Base-by-base conservation (phyloP, 352 stramenopile genomes). In the Phytophthora kernoviae region DNA sequence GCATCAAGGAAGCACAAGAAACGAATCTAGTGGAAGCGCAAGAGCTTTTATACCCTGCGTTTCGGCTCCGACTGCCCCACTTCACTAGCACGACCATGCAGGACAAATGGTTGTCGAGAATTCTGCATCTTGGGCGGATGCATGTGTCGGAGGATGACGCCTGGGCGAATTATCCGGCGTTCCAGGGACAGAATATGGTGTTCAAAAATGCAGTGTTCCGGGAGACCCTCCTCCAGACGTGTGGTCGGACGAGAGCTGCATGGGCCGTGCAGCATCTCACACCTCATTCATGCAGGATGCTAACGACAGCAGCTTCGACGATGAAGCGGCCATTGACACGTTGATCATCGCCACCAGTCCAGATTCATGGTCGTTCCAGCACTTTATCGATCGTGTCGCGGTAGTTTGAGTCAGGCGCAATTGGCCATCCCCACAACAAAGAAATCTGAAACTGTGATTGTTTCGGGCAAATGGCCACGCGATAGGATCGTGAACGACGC, bases 351-450 rank as follows among this genome's bases (percentile, higher is more conserved):
- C 58, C 1, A 72, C 63, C 0, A 72, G 51, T 21, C 57, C 63
- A 1, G 63, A 72, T 40, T 72, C 63, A 21, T 72, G 63, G 63
- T 72, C 63, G 18, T 72, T 72, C 47, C 63, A 72, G 63, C 58
- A 72, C 30, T 72, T 72, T 56, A 47, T 72, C 30, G 63, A 72
- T 54, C 63, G 63, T 34, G 63, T 72, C 22, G 63, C 52, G 6
- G 63, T 64, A 26, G 63, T 72, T 22, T 72, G 63, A 72, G 63
- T 26, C 63, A 72, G 39, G 63, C 63, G 7, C 63, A 72, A 43
- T 33, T 72, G 4, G 53, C 68, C 5, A 54, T 72, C 14, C 63
- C 57, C 7, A 56, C 53, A 1, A 58, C 4, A 14, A 58, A 55
- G 21, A 72, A 72, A 24, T 42, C 18, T 5, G 52, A 64, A 0